Conservation (phyloP, 345 rosid species). For the Lepidium didymum region DNA sequence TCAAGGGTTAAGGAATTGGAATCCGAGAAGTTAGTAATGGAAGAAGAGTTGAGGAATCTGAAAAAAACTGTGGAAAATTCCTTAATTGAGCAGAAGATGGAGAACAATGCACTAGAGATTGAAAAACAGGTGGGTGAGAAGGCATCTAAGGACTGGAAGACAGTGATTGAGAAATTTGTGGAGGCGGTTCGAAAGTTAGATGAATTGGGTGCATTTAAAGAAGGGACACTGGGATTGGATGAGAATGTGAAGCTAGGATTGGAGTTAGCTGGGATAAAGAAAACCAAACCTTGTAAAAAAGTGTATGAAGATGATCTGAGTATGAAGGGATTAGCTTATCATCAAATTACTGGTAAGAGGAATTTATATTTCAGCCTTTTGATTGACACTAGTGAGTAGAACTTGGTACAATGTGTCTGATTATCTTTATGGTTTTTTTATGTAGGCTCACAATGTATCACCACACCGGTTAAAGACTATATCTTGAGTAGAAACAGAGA, state of each 20-base stretch:
- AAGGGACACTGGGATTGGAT: slow-evolving; percentile 1
- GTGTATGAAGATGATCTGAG: background rate
- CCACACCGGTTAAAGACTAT: slow-evolving; percentile 24
- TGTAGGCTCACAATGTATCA: slow-evolving; percentile 33
- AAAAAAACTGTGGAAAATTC: slow-evolving; percentile 26
- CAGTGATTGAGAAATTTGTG: slow-evolving; percentile 41
- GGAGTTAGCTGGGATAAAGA: background rate
- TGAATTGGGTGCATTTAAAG: background rate
- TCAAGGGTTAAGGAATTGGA: slow-evolving; percentile 29
- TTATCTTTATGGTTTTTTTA: background rate
- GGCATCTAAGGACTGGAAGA: slow-evolving; percentile 45
- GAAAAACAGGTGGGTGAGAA: slow-evolving; percentile 49
- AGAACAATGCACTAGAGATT: slow-evolving; percentile 36
- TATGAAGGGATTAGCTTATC: slow-evolving; percentile 1
- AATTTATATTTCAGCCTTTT: background rate
- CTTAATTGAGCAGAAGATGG: slow-evolving; percentile 37
- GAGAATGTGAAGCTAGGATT: slow-evolving; percentile 17
- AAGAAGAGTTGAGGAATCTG: slow-evolving; percentile 3
- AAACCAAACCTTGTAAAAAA: background rate
- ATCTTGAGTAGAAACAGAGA: slow-evolving; percentile 16
- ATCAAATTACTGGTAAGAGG: slow-evolving; percentile 22
- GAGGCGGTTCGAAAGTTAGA: slow-evolving; percentile 19
- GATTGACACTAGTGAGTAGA: background rate
- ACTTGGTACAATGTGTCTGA: background rate
- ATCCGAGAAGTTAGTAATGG: slow-evolving; percentile 24